Conservation (phyloP, 148 eudicot species). For the Rhododendron mucronatum region DNA sequence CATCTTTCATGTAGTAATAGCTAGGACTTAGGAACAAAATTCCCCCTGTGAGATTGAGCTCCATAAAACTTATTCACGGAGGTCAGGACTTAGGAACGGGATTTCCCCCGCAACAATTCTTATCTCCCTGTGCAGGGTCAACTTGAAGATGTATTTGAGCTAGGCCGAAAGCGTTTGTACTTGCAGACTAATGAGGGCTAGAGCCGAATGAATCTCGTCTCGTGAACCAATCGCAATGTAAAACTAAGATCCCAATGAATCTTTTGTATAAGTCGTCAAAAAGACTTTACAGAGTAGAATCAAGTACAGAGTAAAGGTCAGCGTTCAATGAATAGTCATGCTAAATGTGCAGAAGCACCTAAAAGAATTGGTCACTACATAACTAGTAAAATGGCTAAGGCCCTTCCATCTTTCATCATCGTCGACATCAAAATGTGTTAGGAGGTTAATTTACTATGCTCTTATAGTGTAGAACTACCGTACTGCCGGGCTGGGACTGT, state of each 20-base stretch:
- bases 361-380: neutral
- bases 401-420: neutral
- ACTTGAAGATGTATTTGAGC: neutral
- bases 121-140: too few relatives aligned
- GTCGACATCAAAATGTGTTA: neutral
- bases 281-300: neutral
- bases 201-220: neutral
- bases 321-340: neutral
- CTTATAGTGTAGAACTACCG: neutral
- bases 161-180: neutral
- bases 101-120: too few relatives aligned
- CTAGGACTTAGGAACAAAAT: too few relatives aligned
- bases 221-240: neutral
- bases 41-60: too few relatives aligned
- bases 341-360: neutral
- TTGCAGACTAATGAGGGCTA: neutral
- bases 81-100: too few relatives aligned
- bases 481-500: neutral
- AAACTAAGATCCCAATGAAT: neutral
- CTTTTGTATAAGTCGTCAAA: neutral
- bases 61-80: too few relatives aligned
- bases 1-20: too few relatives aligned
- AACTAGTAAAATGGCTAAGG: neutral
- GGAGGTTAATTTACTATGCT: neutral
- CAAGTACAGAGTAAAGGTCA: neutral